These are phyloP conservation scores for Chaetomiaceae sp. DNA, from an alignment of 2,329 filamentous ascomycete species.

Conservation along the genomic window DNA sequence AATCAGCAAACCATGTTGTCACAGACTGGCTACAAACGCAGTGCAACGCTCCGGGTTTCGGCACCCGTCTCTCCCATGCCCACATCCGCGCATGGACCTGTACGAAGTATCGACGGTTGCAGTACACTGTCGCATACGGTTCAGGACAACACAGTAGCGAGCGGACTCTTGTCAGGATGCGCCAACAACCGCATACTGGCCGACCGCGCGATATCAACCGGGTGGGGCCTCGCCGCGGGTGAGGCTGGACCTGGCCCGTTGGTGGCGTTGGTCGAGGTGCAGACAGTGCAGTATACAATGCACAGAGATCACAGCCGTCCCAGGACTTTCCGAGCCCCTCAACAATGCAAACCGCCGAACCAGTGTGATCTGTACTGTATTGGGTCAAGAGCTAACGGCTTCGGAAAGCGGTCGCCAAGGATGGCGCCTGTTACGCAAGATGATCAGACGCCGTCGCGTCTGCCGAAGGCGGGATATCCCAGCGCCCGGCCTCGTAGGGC, in stretches of 20 bases:
- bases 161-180: neutral
- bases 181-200: neutral
- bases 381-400: neutral
- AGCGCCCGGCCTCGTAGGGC: neutral
- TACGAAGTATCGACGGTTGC: neutral
- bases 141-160: neutral
- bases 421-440: constrained; percentile 6
- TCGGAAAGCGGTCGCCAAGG: constrained; percentile 3
- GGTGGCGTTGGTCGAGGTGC: neutral
- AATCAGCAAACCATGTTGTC: neutral
- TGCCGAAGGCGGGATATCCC: constrained; percentile 8
- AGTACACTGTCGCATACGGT: neutral
- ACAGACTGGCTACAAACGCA: neutral
- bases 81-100: neutral
- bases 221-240: neutral
- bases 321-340: constrained; percentile 1
- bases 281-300: neutral
- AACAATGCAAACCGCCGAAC: neutral
- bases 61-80: neutral
- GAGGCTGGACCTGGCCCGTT: neutral
- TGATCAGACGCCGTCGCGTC: constrained; percentile 11
- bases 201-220: neutral
- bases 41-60: neutral
- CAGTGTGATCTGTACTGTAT: neutral
- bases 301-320: neutral